Base-by-base conservation (phyloP, 345 rosid genomes). In the Populus deltoides region DNA sequence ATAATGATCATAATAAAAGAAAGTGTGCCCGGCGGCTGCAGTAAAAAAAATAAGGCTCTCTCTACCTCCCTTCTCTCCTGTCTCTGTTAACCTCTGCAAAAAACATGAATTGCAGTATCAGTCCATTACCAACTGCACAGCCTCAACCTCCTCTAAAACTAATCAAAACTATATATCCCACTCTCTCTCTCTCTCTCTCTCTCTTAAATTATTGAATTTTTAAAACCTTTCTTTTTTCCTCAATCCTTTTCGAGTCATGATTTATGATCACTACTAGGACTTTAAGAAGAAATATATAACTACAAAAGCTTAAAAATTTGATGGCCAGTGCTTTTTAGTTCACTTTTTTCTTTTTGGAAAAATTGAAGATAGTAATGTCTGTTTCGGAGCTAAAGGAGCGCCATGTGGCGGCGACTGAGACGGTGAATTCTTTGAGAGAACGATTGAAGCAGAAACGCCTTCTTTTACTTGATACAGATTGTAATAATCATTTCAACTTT, bases 351-450 rank as follows among this genome's bases (percentile, higher is more conserved):
- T 49, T 31, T 10, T 15, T 47, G 20, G 33, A 16, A 31, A 18
- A 33, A 43, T 31, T 47, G 68, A 51, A 66, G 20, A 25, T 22
- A n/a, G 74, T 68, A 80, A 92, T 94, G 99, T 91, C 99, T 22
- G 94, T 90, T 63, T 78, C 92, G 66, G 97, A 97, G 87, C 90
- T 97, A 77, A 97, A 89, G 83, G 98, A 93, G 85, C 93, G 93
- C 66, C 98, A 91, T 87, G 80, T 84, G 51, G 84, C 81, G 29
- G 98, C 94, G 43, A 79, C 90, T 33, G 97, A 90, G 72, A 86
- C 87, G 51, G 94, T 89, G 53, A 87, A 86, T 77, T 83, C 71
- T 77, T 97, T 97, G 55, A 85, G 89, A 66, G 97, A 96, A 55
- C 88, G 78, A 49, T 86, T 97, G 85, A 88, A 76, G 89, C 97